Evolutionary conservation across 2,329 filamentous ascomycete species (phyloP), one percentile per base, ranked within the genome.

Genomic region (Diplodia mutila): DNA sequence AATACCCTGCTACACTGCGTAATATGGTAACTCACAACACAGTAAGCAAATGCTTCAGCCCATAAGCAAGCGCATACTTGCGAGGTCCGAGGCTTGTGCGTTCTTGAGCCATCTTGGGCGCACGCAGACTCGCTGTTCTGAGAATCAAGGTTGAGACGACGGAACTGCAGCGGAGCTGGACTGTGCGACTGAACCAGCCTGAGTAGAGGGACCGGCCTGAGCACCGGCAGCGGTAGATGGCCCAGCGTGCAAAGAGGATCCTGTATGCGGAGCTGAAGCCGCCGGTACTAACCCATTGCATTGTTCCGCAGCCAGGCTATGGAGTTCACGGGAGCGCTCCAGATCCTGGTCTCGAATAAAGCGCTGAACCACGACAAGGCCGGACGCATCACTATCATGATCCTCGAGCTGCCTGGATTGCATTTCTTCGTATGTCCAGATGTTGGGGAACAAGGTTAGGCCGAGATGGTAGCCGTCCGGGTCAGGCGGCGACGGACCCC

Each of bases 331-430:
- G 4, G 21, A 5, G 7, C 39, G 16, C 39, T 48, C 39, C 25
- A 61, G 18, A 23, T 61, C 57, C 4, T 61, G 39, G 7, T 61
- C 57, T 18, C 39, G 57, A 9, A 65, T 55, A 37, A 55, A 65
- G 39, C 52, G 63, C 52, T 46, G 34, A 11, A 48, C 11, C 27
- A 65, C 14, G 18, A 65, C 52, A 37, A n/a, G 46, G 52, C 55
- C 52, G 27, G 57, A 65, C 2, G 11, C 23, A 18, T 57, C 49
- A 2, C 8, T n/a, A 8, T 52, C 3, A 9, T 3, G 4, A 8
- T 21, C n/a, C n/a, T 21, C 42, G 3, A 3, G 18, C 9, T 46
- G 2, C 12, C 49, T 6, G 3, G 3, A 3, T 16, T 18, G 6
- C 4, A 7, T 52, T 2, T 25, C 23, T 7, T 11, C 18, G n/a